Evolutionary conservation across 805 yeast genomes (phyloP), one percentile per base, ranked within the genome.

Genomic region (Myxozyma udenii): DNA sequence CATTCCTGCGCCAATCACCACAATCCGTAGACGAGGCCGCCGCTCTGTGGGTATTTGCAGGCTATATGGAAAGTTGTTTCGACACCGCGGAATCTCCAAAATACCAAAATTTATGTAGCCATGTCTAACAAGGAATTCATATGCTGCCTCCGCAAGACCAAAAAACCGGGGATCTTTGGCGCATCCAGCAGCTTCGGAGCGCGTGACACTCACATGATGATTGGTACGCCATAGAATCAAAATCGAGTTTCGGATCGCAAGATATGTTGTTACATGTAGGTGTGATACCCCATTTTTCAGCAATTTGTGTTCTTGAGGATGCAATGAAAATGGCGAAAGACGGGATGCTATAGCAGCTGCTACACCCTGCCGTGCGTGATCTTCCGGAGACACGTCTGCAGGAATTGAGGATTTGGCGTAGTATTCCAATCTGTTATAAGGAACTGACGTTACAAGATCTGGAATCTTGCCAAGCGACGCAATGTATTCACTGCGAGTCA

Each of bases 1-100:
- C 50, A 95, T 84, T 44, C 98, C 98, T 4, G 98, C 96, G 61
- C 98, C 98, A 63, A 88, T 84, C 39, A 91, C 80, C 33, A 89
- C 78, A 46, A 93, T 80, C 2, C 73, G 67, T 39, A 66, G 64
- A 11, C 74, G 57, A 1, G 72, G 72, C 46, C 62, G 58, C 48
- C 66, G 64, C 26, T 46, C 11, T 57, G 63, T 5, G 57, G 65
- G 44, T 51, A 61, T 37, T 18, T 53, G 44, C 51, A 54, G 19
- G 30, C 24, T 28, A 39, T 49, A 53, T 2, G 57, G 53, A 24
- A 58, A 55, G 39, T 52, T 57, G 30, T 56, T 52, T 21, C 60
- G 50, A 37, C 58, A 57, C 19, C 51, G 49, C 12, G 64, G 64
- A 24, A 64, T 55, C 32, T 67, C 68, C n/a, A 66, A 51, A 50